Evolutionary conservation across 2,329 filamentous ascomycete species (phyloP).

Genomic region (Penicillium vulpinum): DNA sequence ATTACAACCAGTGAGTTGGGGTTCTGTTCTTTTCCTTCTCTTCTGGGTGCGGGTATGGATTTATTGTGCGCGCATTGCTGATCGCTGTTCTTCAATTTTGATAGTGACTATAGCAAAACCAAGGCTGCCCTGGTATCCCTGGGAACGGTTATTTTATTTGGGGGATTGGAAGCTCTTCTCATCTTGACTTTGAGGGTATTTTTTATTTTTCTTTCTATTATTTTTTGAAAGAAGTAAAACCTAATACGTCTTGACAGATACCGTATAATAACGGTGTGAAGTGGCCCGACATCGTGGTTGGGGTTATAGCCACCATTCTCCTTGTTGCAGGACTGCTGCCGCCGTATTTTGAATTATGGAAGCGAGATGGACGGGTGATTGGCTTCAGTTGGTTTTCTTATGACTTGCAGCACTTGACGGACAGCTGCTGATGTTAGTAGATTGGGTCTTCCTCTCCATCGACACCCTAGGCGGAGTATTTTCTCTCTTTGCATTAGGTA

Average conservation of each 20-base stretch:
- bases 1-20: constrained; percentile 50
- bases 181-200: constrained; percentile 58
- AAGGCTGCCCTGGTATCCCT: constrained; percentile 49
- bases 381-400: constrained; percentile 54
- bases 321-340: constrained; percentile 59
- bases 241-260: constrained; percentile 33
- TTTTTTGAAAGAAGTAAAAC: background rate
- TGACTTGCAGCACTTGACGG: background rate
- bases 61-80: background rate
- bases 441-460: constrained; percentile 59
- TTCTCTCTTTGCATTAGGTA: constrained; percentile 62
- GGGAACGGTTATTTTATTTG: constrained; percentile 48
- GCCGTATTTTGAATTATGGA: constrained; percentile 63
- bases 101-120: constrained; percentile 44
- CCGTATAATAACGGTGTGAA: constrained; percentile 56
- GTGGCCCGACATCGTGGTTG: constrained; percentile 58
- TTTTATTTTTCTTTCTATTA: background rate
- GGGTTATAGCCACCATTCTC: constrained; percentile 59
- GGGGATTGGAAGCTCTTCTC: constrained; percentile 56
- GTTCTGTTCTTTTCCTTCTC: background rate
- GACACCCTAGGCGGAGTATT: constrained; percentile 64
- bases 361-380: constrained; percentile 60
- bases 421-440: constrained; percentile 31
- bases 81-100: background rate
- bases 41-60: background rate